These are phyloP conservation scores for Trichoderma sp. DNA, from an alignment of 2,329 filamentous ascomycete genomes.

Conservation along the genomic window DNA sequence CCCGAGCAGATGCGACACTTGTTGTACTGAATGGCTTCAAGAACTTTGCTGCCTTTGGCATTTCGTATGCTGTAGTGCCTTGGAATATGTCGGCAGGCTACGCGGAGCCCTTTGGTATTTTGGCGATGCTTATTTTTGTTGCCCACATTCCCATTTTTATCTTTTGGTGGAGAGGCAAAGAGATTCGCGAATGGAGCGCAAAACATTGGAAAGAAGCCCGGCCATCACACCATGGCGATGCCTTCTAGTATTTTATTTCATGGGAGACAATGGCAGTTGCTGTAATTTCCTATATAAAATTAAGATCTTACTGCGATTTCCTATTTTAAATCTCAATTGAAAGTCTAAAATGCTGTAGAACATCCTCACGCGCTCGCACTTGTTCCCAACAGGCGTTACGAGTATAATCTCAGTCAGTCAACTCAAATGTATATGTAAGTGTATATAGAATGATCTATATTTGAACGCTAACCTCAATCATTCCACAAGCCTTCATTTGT, in stretches of 20 bases:
- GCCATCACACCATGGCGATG: slow-evolving; percentile 6
- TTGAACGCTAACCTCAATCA: neutral
- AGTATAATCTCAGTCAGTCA: too few relatives aligned
- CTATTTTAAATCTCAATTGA: too few relatives aligned
- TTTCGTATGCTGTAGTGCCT: slow-evolving; percentile 1
- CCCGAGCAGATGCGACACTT: neutral
- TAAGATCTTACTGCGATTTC: neutral
- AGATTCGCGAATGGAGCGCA: slow-evolving; percentile 9
- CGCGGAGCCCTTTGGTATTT: neutral
- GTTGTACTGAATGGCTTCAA: slow-evolving; percentile 12
- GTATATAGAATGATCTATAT: too few relatives aligned
- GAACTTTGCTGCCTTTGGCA: slow-evolving; percentile 7
- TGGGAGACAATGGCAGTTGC: neutral
- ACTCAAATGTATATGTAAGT: neutral
- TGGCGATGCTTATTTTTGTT: neutral
- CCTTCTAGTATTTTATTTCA: neutral
- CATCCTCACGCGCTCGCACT: neutral
- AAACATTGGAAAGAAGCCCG: neutral
- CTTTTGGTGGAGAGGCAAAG: slow-evolving; percentile 8
- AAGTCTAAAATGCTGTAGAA: neutral
- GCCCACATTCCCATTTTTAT: slow-evolving; percentile 3
- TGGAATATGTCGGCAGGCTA: slow-evolving; percentile 7
- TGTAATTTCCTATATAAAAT: neutral
- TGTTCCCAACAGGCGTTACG: too few relatives aligned
- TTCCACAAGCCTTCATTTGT: neutral